Percentiles rank a stretch among this genome's conserved stretches.
These are phyloP conservation scores for Lumnitzera littorea DNA, from an alignment of 345 rosid species.

Conservation along the genomic window DNA sequence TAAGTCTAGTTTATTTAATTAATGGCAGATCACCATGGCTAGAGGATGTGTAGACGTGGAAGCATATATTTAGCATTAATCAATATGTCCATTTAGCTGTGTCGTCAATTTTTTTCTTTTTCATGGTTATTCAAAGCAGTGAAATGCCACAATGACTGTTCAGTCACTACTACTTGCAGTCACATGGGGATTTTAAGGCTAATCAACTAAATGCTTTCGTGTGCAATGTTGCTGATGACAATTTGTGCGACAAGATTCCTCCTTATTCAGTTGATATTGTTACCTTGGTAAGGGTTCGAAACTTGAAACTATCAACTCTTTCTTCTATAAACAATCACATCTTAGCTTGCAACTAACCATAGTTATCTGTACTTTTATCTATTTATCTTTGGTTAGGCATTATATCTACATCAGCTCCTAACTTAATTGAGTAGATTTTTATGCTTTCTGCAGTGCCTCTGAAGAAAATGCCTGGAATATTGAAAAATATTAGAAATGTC, in stretches of 20 bases:
- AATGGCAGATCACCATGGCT: too few species aligned
- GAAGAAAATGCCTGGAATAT: slow-evolving; percentile 34
- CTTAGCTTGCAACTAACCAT: not conserved
- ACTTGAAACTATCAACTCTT: not conserved
- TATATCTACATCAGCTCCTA: not conserved
- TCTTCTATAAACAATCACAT: not conserved
- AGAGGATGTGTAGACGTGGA: too few species aligned
- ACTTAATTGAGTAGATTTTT: slow-evolving; percentile 38
- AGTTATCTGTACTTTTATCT: not conserved
- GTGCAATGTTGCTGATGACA: slow-evolving; percentile 32
- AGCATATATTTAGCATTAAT: too few species aligned
- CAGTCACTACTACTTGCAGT: slow-evolving; percentile 24
- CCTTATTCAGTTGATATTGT: slow-evolving; percentile 49
- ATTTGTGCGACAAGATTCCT: slow-evolving; percentile 24
- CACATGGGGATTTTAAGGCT: slow-evolving; percentile 27
- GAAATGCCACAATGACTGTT: not conserved
- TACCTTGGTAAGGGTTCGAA: slow-evolving; percentile 32
- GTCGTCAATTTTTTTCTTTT: too few species aligned
- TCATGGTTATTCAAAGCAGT: too few species aligned
- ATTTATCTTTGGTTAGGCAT: not conserved
- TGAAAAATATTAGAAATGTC: slow-evolving; percentile 32
- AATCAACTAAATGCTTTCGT: slow-evolving; percentile 33
- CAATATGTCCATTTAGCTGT: too few species aligned
- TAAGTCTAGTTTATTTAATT: not conserved
- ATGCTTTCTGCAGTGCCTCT: slow-evolving; percentile 56